Percentiles rank a stretch among this genome's conserved stretches.
Evolutionary conservation across 2,329 filamentous ascomycete species (phyloP).

Genomic region (Fusarium robinianum): DNA sequence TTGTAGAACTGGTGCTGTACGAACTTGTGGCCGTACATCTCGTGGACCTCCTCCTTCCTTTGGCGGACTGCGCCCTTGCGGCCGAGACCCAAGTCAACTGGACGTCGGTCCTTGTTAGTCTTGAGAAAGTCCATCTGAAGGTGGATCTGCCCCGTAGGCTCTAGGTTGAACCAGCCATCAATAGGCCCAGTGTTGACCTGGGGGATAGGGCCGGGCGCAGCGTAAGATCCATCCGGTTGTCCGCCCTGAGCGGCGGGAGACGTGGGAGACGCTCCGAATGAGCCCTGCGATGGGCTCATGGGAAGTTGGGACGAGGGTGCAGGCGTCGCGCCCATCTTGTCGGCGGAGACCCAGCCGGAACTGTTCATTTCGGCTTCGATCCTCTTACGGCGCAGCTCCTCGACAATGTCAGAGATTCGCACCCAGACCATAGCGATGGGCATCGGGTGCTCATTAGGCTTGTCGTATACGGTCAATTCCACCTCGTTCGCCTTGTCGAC

Average conservation of each 20-base stretch:
- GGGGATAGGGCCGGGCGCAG: constrained; percentile 49
- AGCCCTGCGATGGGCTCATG: constrained; percentile 53
- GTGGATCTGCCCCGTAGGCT: constrained; percentile 91
- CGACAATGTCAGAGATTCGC: constrained; percentile 92
- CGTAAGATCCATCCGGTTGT: constrained; percentile 38
- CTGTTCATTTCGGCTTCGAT: constrained; percentile 95
- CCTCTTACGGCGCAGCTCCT: constrained; percentile 96
- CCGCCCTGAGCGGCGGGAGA: constrained; percentile 47
- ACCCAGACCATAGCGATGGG: constrained; percentile 97
- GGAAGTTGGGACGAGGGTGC: constrained; percentile 61
- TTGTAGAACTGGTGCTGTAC: constrained; percentile 99
- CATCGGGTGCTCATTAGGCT: constrained; percentile 84
- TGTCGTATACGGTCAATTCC: constrained; percentile 96
- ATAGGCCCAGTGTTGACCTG: constrained; percentile 66
- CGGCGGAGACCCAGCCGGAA: constrained; percentile 95
- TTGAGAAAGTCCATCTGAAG: constrained; percentile 91
- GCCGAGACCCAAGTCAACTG: constrained; percentile 86
- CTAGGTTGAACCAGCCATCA: constrained; percentile 95
- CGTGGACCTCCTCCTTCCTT: constrained; percentile 96
- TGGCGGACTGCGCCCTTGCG: constrained; percentile 96
- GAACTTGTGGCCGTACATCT: constrained; percentile 99
- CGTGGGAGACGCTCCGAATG: constrained; percentile 51
- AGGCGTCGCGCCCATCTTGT: constrained; percentile 76
- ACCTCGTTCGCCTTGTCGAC: constrained; percentile 99
- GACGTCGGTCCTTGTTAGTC: constrained; percentile 79